A percentile compares a stretch with the other conserved stretches of the same genome.
Conservation (phyloP, 805 yeast species). For the Cyberlindnera euphorbiae region DNA sequence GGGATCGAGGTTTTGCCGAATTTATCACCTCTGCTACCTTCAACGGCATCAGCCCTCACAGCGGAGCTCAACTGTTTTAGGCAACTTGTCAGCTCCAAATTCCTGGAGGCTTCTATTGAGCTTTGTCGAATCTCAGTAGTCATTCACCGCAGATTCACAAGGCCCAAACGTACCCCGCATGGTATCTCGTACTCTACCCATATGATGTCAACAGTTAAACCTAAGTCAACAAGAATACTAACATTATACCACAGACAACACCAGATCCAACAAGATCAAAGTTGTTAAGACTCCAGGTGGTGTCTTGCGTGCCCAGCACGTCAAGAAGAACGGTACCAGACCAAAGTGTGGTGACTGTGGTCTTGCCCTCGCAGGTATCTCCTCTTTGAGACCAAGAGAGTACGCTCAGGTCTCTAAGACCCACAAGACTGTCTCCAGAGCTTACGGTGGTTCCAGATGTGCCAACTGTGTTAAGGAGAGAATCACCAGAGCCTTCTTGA, state of each 20-base stretch:
- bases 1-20: too few species aligned
- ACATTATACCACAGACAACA: constrained; percentile 78
- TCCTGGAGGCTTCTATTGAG: too few species aligned
- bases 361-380: constrained; percentile 75
- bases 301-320: constrained; percentile 95
- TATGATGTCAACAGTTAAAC: too few species aligned
- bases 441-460: constrained; percentile 99
- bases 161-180: too few species aligned
- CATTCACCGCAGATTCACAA: too few species aligned
- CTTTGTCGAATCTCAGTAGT: too few species aligned
- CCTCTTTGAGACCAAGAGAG: constrained; percentile 97
- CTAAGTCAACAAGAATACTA: constrained; percentile 21
- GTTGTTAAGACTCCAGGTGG: constrained; percentile 99
- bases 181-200: too few species aligned
- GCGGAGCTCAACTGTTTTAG: too few species aligned
- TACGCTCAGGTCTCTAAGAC: constrained; percentile 94
- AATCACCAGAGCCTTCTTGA: constrained; percentile 98
- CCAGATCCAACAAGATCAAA: constrained; percentile 99
- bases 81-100: too few species aligned
- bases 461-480: constrained; percentile 99
- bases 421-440: constrained; percentile 97
- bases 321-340: constrained; percentile 81
- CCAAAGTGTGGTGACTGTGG: constrained; percentile 86
- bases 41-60: too few species aligned
- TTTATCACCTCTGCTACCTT: too few species aligned